Evolutionary conservation across 371 early-diverging fungal genomes (phyloP), one percentile per base, ranked within the genome.

Genomic region (Mucor velutinosus): DNA sequence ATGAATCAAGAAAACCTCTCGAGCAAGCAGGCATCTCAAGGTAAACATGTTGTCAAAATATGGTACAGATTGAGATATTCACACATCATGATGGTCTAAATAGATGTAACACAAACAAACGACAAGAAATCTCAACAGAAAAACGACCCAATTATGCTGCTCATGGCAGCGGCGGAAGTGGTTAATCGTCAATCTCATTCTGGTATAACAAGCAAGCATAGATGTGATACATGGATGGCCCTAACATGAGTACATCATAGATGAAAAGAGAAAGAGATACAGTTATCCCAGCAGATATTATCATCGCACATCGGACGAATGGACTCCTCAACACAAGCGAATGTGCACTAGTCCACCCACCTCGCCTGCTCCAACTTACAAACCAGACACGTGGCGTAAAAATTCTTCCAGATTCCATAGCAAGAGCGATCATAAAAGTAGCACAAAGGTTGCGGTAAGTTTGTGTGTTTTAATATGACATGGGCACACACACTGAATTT

Each of bases 121-220:
- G 33, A 66, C 29, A 65, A 59, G 23, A 47, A 51, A 51, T 53
- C 53, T 25, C 53, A 53, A 53, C 27, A 23, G 27, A 69, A 64
- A 55, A 69, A 75, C 32, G 82, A 82, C 70, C 82, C 82, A 32
- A 79, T 82, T 27, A 72, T 77, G 70, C 69, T 82, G 53, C 58
- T 82, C 7, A 76, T 79, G 62, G 82, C 79, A n/a, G 82, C 82
- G 32, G 82, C 82, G n/a, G 73, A 76, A 55, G 78, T 75, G 11
- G 70, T 82, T 15, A 60, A 77, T 59, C 67, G 69, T 15, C 64
- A 71, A 32, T 57, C 57, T 19, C 17, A 33, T n/a, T 17, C 30
- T 19, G 57, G 57, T 57, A 57, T 57, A 57, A 56, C 29, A 5
- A 0, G 1, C 23, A 11, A 2, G 53, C 23, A 14, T 12, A 53